Conservation (phyloP, 129 eudicot species). For the Chrysanthemum lavandulifolium region DNA sequence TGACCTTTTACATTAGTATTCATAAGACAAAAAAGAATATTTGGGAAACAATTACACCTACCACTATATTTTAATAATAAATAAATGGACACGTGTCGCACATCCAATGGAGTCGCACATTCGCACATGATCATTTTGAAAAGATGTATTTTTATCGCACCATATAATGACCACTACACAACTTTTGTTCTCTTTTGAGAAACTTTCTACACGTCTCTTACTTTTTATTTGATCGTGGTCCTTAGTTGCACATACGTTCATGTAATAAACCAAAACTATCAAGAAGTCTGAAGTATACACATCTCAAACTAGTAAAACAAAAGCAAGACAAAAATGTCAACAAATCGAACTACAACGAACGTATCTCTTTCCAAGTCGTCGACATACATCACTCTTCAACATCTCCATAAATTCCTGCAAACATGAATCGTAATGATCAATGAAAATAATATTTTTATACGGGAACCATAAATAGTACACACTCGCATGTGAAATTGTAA, state of each 20-base stretch:
- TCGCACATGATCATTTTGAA: too few species aligned
- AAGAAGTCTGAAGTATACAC: constrained; percentile 1
- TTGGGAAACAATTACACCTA: too few species aligned
- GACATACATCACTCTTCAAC: constrained; percentile 55
- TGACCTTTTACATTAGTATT: too few species aligned
- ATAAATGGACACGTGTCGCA: too few species aligned
- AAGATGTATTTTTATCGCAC: too few species aligned
- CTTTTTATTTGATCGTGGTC: too few species aligned
- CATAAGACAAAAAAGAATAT: too few species aligned
- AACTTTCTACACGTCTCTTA: too few species aligned
- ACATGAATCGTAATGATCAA: background rate
- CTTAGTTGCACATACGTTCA: background rate
- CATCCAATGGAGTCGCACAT: too few species aligned
- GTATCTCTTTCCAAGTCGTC: constrained; percentile 46
- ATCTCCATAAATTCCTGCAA: constrained; percentile 65
- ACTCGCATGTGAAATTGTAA: background rate
- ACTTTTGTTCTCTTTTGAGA: too few species aligned
- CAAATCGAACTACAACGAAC: background rate
- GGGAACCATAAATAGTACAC: background rate
- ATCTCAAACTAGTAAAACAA: background rate
- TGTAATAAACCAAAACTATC: constrained; percentile 2
- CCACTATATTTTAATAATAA: too few species aligned
- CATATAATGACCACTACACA: too few species aligned
- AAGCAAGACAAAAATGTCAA: constrained; percentile 16
- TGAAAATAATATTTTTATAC: background rate